Evolutionary conservation across 306 rosid genomes (phyloP).

Genomic region (Vicia faba): DNA sequence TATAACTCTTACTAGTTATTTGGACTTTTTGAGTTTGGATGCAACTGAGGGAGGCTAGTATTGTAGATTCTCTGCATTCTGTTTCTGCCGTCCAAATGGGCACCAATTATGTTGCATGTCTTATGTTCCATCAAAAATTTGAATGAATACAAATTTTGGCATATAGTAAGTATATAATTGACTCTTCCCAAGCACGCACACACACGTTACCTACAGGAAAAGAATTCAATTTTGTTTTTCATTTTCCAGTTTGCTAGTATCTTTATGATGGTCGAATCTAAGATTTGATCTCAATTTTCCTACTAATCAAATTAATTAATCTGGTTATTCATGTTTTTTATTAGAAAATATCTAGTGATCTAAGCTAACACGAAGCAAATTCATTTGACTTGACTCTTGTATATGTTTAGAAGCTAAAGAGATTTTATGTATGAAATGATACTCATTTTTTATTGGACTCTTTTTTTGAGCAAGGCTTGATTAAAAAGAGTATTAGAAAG

Average conservation of each 20-base stretch:
- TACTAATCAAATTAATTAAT: neutral
- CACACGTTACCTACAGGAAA: constrained; percentile 32
- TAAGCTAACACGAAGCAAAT: neutral
- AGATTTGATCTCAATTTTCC: constrained; percentile 5
- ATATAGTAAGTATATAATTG: neutral
- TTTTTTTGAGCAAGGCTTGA: no score
- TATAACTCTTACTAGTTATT: neutral
- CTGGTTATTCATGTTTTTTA: neutral
- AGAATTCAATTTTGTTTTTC: no score
- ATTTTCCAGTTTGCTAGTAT: neutral
- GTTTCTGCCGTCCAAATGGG: constrained; percentile 38
- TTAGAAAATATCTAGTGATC: neutral
- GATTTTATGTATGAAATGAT: neutral
- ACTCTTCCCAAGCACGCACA: constrained; percentile 22
- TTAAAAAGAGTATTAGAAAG: no score
- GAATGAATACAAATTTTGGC: neutral
- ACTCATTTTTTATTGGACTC: neutral
- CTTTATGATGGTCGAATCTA: constrained; percentile 21
- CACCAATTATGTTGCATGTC: constrained; percentile 31
- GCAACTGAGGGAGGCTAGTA: constrained; percentile 50
- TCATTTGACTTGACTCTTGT: neutral
- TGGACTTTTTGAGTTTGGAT: constrained; percentile 24
- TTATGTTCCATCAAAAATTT: constrained; percentile 1
- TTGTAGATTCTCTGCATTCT: constrained; percentile 40
- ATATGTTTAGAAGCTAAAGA: neutral